These are phyloP conservation scores for Xylaria arbuscula DNA, from an alignment of 2,329 filamentous ascomycete species.

Conservation along the genomic window DNA sequence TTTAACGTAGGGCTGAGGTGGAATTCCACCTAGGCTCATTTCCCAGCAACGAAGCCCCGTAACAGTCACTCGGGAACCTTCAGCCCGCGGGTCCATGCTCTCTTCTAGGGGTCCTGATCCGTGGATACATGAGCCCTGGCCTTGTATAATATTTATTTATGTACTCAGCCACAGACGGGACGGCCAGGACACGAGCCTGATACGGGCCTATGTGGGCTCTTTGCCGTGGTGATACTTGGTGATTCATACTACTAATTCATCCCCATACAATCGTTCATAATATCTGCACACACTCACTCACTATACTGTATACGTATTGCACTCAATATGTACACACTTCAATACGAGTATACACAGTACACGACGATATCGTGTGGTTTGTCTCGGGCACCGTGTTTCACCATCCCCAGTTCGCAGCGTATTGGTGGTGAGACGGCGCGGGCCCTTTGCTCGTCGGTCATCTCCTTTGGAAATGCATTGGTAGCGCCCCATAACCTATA, in stretches of 20 bases:
- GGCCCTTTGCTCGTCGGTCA: slow-evolving; percentile 38
- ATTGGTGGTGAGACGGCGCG: slow-evolving; percentile 16
- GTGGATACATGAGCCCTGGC: too few species aligned
- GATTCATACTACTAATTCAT: too few species aligned
- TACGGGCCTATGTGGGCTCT: neutral
- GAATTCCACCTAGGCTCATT: slow-evolving; percentile 20
- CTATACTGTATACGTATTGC: too few species aligned
- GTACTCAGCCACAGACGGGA: slow-evolving; percentile 12
- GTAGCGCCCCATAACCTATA: slow-evolving; percentile 31
- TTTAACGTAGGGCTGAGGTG: slow-evolving; percentile 33
- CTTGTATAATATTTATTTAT: neutral
- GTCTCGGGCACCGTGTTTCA: too few species aligned
- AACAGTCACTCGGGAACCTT: slow-evolving; percentile 25
- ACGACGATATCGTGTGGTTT: too few species aligned
- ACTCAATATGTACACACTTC: too few species aligned
- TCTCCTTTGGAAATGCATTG: slow-evolving; percentile 36
- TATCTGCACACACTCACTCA: too few species aligned
- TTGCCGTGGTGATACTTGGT: neutral
- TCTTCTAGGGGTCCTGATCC: slow-evolving; percentile 11
- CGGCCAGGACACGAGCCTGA: neutral
- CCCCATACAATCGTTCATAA: too few species aligned
- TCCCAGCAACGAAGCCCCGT: slow-evolving; percentile 24
- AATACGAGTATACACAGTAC: too few species aligned
- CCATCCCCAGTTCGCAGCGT: slow-evolving; percentile 3
- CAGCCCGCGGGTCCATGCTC: neutral